Conservation (phyloP, 2,329 filamentous ascomycete genomes). For the Aspergillus sp. region DNA sequence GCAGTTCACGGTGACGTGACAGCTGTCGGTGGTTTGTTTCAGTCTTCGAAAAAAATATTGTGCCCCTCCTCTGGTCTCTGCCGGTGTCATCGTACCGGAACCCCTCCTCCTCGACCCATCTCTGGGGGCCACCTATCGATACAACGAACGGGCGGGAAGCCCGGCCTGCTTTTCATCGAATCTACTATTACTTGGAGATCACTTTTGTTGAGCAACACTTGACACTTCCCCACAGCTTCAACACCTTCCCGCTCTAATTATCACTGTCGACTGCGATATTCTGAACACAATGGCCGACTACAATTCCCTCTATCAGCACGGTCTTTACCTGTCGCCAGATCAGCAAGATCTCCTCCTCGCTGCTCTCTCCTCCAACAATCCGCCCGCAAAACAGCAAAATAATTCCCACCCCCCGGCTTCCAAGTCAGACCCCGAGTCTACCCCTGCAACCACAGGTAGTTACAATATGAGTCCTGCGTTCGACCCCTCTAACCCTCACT, state of each 20-base stretch:
- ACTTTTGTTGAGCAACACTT: background rate
- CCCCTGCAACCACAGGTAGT: constrained; percentile 44
- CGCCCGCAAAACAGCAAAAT: constrained; percentile 35
- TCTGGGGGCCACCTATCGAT: constrained; percentile 15
- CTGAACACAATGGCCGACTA: constrained; percentile 39
- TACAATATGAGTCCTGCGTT: constrained; percentile 36
- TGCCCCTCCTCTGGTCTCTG: background rate
- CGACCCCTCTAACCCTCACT: constrained; percentile 37
- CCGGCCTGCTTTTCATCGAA: constrained; percentile 23
- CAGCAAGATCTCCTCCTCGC: constrained; percentile 76
- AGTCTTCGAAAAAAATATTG: background rate
- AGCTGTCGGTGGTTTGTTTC: background rate
- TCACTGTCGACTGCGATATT: background rate
- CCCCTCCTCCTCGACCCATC: constrained; percentile 5
- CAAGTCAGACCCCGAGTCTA: constrained; percentile 28
- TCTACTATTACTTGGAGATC: background rate
- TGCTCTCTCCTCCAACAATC: constrained; percentile 71
- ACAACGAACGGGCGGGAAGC: constrained; percentile 38
- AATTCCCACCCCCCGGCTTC: constrained; percentile 22
- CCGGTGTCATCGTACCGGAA: constrained; percentile 3
- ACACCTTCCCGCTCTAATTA: background rate
- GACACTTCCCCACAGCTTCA: background rate
- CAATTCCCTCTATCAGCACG: constrained; percentile 48
- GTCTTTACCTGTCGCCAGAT: constrained; percentile 71
- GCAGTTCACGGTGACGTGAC: background rate